Evolutionary conservation across 352 stramenopile genomes (phyloP), one percentile per base, ranked within the genome.

Genomic region (Phytophthora pseudosyringae): DNA sequence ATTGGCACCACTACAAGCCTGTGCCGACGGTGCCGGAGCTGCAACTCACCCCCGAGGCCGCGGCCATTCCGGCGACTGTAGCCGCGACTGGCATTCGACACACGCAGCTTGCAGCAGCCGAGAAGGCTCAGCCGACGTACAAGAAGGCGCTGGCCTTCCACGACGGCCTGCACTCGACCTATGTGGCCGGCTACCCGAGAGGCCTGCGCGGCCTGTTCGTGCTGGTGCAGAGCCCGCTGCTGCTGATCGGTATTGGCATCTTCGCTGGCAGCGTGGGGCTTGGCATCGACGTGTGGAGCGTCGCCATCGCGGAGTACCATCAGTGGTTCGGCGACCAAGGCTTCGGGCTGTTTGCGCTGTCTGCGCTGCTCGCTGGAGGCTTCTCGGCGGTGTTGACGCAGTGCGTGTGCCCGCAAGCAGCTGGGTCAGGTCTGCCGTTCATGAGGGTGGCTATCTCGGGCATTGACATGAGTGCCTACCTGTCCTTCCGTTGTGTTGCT

Each of bases 391-490:
- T 68, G 46, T 62, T 94, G 16, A 81, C 84, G 16, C 81, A 92
- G 40, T 69, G 80, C 15, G 59, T 89, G 47, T 91, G 81, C 52
- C 86, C 83, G 1, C 75, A 94, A 75, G 73, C 86, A 31, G 80
- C 82, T 35, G 86, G 86, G 21, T 94, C 86, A 10, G 86, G 86
- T 1, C 69, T 94, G 28, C 86, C 86, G 18, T 90, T 86, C 66
- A 94, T 93, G 79, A 88, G 83, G 63, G 86, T 94, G 21, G 86
- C 84, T 28, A 83, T 94, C 53, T 93, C 83, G n/a, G 86, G 83
- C 12, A 89, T 94, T 26, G 83, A 94, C 54, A 91, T 93, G 82
- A 78, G 74, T 49, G 71, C 76, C 40, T 93, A 89, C 62, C 54
- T 94, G 44, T 91, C 83, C 9, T 63, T 89, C 18, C 77, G 76